phyloP scores from a whole-genome alignment of 306 rosid species.

The Cyamopsis tetragonoloba region DNA sequence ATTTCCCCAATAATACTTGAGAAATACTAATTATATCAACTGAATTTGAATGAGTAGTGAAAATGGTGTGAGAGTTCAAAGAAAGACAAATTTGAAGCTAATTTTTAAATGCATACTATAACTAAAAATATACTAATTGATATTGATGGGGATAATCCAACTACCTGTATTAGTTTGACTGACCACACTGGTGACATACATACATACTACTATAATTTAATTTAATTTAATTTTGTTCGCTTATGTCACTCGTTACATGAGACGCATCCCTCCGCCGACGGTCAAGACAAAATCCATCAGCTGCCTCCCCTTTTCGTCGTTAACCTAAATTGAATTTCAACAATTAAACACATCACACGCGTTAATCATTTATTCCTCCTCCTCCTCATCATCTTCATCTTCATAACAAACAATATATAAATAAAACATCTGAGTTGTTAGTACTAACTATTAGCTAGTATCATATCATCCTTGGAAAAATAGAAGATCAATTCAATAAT shows the following conservation, averaged over 20 bases:
- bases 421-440: background rate
- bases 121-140: background rate
- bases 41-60: background rate
- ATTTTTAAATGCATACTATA: background rate
- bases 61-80: background rate
- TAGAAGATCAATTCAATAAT: too few relatives aligned
- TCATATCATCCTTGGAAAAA: too few relatives aligned
- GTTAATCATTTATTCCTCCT: background rate
- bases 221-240: too few relatives aligned
- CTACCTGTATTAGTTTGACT: background rate
- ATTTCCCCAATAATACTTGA: background rate
- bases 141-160: too few relatives aligned
- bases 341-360: background rate
- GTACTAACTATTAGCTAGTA: too few relatives aligned
- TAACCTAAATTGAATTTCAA: conserved; percentile 23
- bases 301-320: conserved; percentile 28
- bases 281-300: conserved; percentile 36
- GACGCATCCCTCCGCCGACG: conserved; percentile 43
- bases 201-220: too few relatives aligned
- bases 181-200: conserved; percentile 37
- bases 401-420: conserved; percentile 1
- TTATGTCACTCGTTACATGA: background rate
- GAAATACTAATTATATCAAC: background rate
- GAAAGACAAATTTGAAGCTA: background rate
- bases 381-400: background rate